Evolutionary conservation across 2,329 filamentous ascomycete species (phyloP).

Genomic region (Sclerotinia borealis): DNA sequence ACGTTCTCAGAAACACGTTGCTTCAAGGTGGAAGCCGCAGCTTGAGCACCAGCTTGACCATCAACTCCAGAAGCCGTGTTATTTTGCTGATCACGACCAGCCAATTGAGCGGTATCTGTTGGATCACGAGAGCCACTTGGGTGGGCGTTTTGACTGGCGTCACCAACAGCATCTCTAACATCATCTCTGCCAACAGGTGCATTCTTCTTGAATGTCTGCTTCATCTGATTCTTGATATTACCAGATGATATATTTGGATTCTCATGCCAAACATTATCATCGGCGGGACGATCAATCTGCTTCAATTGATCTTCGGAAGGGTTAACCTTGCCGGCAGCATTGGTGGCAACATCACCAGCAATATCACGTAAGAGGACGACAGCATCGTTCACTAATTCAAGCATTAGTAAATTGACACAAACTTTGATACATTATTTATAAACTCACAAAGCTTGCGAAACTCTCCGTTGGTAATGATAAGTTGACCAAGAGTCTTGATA

Average conservation of each 20-base stretch:
- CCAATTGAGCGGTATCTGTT: constrained; percentile 43
- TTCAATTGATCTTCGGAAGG: constrained; percentile 70
- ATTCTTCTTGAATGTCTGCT: constrained; percentile 49
- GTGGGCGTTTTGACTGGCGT: constrained; percentile 52
- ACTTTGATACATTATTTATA: neutral
- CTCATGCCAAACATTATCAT: constrained; percentile 93
- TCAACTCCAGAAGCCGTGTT: constrained; percentile 45
- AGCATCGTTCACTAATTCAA: constrained; percentile 61
- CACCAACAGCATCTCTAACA: constrained; percentile 50
- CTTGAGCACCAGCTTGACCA: constrained; percentile 40
- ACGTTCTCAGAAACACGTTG: constrained; percentile 56
- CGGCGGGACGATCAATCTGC: constrained; percentile 76
- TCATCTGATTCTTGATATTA: constrained; percentile 61
- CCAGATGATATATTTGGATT: constrained; percentile 68
- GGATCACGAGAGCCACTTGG: constrained; percentile 49
- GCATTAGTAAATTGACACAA: constrained; percentile 20
- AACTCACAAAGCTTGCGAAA: constrained; percentile 31
- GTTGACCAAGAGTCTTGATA: constrained; percentile 76
- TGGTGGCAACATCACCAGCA: constrained; percentile 79
- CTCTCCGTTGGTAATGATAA: constrained; percentile 92
- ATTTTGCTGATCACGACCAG: constrained; percentile 41
- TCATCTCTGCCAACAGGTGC: constrained; percentile 50
- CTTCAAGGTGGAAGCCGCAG: constrained; percentile 39
- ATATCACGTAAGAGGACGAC: constrained; percentile 80
- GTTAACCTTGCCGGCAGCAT: constrained; percentile 67